These are phyloP conservation scores for Dittrichia graveolens DNA, from an alignment of 129 eudicot species.

Conservation along the genomic window DNA sequence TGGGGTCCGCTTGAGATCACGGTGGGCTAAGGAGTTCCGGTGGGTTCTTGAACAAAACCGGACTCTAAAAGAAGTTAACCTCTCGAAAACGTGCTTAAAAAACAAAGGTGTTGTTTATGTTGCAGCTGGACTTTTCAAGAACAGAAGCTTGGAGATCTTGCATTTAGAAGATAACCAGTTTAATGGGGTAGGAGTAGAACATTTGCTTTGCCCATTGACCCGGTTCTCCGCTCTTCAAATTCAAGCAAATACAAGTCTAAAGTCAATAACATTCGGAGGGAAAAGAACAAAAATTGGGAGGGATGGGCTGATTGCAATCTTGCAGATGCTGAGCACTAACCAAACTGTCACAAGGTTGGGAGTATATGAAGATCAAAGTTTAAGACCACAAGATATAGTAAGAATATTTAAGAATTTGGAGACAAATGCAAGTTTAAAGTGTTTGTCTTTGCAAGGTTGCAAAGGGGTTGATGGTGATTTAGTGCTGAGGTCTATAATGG, in stretches of 20 bases:
- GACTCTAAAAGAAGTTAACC: constrained; percentile 64
- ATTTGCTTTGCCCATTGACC: constrained; percentile 82
- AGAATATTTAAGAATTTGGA: constrained; percentile 65
- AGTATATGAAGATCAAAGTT: constrained; percentile 66
- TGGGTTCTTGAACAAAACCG: constrained; percentile 85
- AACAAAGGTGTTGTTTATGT: constrained; percentile 83
- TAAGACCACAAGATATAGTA: constrained; percentile 59
- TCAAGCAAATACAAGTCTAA: constrained; percentile 72
- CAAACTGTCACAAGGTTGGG: constrained; percentile 65
- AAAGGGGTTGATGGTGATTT: constrained; percentile 85
- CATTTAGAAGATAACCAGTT: constrained; percentile 66
- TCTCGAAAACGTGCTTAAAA: constrained; percentile 66
- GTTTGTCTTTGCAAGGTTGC: constrained; percentile 80
- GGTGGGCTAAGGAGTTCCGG: constrained; percentile 90
- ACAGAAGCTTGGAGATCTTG: constrained; percentile 54
- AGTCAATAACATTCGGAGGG: constrained; percentile 74
- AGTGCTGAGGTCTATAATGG: constrained; percentile 61
- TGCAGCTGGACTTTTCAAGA: constrained; percentile 90
- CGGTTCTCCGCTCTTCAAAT: constrained; percentile 71
- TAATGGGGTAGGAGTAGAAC: constrained; percentile 73
- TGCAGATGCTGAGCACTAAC: constrained; percentile 68
- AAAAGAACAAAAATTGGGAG: constrained; percentile 65
- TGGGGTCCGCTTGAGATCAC: constrained; percentile 66
- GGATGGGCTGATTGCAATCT: constrained; percentile 65
- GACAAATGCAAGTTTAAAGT: constrained; percentile 62